phyloP scores from a whole-genome alignment of 768 basidiomycete species.

The Coprinellus micaceus region DNA sequence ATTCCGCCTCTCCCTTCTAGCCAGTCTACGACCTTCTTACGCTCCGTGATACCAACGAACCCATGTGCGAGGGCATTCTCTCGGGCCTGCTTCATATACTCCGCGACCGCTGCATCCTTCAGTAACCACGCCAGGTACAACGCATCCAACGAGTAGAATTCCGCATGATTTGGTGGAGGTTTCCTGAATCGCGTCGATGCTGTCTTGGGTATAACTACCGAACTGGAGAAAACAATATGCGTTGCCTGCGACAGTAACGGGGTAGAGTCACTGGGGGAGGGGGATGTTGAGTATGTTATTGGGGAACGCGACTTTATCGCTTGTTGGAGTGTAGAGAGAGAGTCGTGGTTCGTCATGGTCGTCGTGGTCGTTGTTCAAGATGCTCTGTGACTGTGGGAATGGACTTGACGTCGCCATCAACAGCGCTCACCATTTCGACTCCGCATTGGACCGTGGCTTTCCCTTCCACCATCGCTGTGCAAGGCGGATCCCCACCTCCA shows the following conservation, averaged over 20 bases:
- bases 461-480: not conserved
- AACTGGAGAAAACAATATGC: constrained; percentile 55
- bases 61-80: constrained; percentile 69
- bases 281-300: constrained; percentile 45
- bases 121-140: constrained; percentile 83
- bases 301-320: constrained; percentile 53
- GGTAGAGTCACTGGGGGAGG: constrained; percentile 34
- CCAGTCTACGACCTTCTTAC: constrained; percentile 85
- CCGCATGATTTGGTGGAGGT: constrained; percentile 32
- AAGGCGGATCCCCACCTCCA: not conserved
- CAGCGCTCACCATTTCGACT: not conserved
- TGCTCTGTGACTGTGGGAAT: constrained; percentile 2
- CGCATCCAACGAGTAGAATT: constrained; percentile 77
- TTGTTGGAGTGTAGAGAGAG: constrained; percentile 55
- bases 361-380: constrained; percentile 10
- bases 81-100: constrained; percentile 85
- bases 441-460: not conserved
- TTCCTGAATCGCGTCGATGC: constrained; percentile 76
- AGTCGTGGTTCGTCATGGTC: constrained; percentile 40
- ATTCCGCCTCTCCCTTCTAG: constrained; percentile 47
- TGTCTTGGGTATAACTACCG: constrained; percentile 60
- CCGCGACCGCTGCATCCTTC: constrained; percentile 68
- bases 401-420: constrained; percentile 1
- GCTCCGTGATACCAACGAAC: constrained; percentile 83
- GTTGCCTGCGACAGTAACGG: constrained; percentile 54